A percentile compares a stretch with the other conserved stretches of the same genome.
These are phyloP conservation scores for Westerdykella ornata DNA, from an alignment of 2,329 filamentous ascomycete species.

Conservation along the genomic window DNA sequence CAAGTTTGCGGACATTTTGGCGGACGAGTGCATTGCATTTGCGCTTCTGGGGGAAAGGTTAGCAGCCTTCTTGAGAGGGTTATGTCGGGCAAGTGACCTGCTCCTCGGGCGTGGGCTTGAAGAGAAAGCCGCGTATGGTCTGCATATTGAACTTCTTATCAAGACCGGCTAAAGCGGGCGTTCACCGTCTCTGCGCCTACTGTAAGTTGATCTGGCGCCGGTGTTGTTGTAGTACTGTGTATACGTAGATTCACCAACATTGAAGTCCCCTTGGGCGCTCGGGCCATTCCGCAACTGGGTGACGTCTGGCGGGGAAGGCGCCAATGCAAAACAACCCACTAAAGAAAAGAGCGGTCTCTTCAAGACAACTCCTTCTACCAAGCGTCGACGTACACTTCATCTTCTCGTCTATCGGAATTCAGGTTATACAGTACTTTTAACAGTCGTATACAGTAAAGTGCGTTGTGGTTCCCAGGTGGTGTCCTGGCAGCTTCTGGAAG, in stretches of 20 bases:
- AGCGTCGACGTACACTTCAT: no score
- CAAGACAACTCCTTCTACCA: no score
- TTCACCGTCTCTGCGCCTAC: not conserved
- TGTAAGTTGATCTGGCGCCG: not conserved
- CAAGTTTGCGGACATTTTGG: slow-evolving; percentile 83
- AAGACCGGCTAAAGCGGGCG: slow-evolving; percentile 4
- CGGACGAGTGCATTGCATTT: slow-evolving; percentile 93
- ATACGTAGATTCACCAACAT: no score
- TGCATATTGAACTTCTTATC: slow-evolving; percentile 57
- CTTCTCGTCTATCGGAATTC: no score
- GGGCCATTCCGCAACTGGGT: not conserved
- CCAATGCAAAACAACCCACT: no score
- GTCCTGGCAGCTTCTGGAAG: no score
- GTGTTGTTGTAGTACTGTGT: not conserved
- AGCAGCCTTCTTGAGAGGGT: slow-evolving; percentile 1
- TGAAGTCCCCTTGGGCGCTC: not conserved
- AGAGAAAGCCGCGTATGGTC: slow-evolving; percentile 76
- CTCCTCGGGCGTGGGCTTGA: slow-evolving; percentile 84
- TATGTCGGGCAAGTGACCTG: slow-evolving; percentile 58
- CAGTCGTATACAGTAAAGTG: no score
- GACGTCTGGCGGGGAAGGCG: no score
- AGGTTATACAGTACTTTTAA: no score
- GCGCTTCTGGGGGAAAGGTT: slow-evolving; percentile 59
- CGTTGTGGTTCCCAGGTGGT: not conserved
- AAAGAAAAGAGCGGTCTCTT: no score